A percentile compares a stretch with the other conserved stretches of the same genome.
phyloP scores from a whole-genome alignment of 2,329 filamentous ascomycete genomes.

The Pseudogymnoascus sp. region DNA sequence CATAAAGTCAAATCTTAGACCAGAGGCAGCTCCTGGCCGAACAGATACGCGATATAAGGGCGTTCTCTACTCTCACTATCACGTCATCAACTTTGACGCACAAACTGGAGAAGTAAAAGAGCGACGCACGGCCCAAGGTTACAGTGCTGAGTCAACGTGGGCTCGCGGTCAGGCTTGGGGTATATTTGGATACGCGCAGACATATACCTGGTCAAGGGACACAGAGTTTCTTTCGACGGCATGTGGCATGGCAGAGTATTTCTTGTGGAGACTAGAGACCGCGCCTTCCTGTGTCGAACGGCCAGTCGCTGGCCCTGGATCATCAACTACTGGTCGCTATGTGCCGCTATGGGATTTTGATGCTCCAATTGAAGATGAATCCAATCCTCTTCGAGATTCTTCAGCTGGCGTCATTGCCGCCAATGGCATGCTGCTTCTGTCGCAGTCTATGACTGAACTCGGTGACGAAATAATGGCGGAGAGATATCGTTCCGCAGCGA shows the following conservation, averaged over 20 bases:
- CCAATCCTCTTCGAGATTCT: constrained; percentile 24
- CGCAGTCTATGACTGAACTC: constrained; percentile 25
- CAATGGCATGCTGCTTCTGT: constrained; percentile 34
- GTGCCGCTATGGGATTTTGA: constrained; percentile 41
- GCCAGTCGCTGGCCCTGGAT: neutral
- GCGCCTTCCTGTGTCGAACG: constrained; percentile 25
- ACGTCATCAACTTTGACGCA: constrained; percentile 41
- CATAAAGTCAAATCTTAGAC: constrained; percentile 29
- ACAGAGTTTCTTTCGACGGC: constrained; percentile 35
- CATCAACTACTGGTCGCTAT: constrained; percentile 14
- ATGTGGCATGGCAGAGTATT: constrained; percentile 39
- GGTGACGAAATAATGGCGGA: constrained; percentile 2
- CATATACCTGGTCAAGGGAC: constrained; percentile 40
- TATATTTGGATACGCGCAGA: constrained; percentile 31
- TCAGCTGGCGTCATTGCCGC: constrained; percentile 34
- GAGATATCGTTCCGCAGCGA: constrained; percentile 18
- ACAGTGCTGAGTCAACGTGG: constrained; percentile 39
- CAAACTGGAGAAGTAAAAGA: constrained; percentile 35
- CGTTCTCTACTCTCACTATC: constrained; percentile 31
- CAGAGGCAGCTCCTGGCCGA: constrained; percentile 20
- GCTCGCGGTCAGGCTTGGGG: constrained; percentile 16
- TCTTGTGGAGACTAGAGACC: constrained; percentile 33
- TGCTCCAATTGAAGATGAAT: constrained; percentile 32
- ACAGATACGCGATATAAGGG: constrained; percentile 17
- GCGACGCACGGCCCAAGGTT: constrained; percentile 40